phyloP scores from a whole-genome alignment of 306 rosid genomes.

The Cercis canadensis region DNA sequence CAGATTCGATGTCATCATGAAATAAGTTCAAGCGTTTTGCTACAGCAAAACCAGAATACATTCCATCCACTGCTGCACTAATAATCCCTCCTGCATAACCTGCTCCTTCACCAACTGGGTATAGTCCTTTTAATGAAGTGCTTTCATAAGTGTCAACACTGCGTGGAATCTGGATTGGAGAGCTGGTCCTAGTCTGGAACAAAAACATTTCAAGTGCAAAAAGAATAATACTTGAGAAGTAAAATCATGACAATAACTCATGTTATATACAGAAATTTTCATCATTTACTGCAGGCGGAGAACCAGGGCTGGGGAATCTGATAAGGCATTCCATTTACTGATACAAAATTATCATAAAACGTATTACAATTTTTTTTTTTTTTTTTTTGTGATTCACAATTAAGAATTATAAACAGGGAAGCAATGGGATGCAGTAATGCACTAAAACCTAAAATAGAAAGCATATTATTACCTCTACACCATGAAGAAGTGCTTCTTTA shows the following conservation, averaged over 20 bases:
- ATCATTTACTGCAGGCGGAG: conserved; percentile 6
- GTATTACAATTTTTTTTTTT: neutral
- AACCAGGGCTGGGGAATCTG: conserved; percentile 19
- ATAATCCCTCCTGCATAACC: conserved; percentile 99
- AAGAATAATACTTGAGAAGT: conserved; percentile 20
- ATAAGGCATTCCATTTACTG: conserved; percentile 2
- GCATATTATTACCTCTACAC: conserved; percentile 82
- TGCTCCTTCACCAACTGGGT: conserved; percentile 98
- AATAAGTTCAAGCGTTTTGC: conserved; percentile 65
- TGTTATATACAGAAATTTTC: neutral
- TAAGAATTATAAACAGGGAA: neutral
- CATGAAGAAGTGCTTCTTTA: conserved; percentile 92
- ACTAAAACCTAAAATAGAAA: neutral
- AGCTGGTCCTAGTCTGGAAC: conserved; percentile 91
- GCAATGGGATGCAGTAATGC: neutral
- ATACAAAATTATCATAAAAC: neutral
- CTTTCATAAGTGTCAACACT: conserved; percentile 70
- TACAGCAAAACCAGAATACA: conserved; percentile 87
- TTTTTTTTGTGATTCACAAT: neutral
- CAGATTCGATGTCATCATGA: conserved; percentile 64
- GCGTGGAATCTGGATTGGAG: conserved; percentile 90
- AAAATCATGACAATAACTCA: conserved; percentile 1
- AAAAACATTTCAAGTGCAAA: conserved; percentile 25
- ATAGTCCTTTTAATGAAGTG: conserved; percentile 79
- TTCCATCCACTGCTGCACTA: conserved; percentile 97